Evolutionary conservation across 768 basidiomycete species (phyloP), one percentile per base, ranked within the genome.

Genomic region (Tephrocybe sp.): DNA sequence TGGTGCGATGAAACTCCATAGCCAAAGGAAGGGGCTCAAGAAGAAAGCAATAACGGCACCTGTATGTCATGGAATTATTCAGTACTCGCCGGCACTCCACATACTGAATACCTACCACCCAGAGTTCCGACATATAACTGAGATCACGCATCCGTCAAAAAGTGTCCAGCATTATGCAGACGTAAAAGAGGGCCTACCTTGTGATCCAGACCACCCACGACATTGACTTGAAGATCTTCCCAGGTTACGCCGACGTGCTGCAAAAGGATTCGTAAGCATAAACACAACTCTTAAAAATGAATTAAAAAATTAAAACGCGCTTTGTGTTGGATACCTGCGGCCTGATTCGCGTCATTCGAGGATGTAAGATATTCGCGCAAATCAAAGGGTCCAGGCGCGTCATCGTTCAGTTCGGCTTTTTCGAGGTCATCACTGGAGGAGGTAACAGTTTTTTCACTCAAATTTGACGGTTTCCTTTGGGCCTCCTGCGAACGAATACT

Each of bases 211-310:
- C 78, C 79, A 18, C 85, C 87, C 3, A 74, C 51, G 26, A 82
- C 85, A 5, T 80, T 71, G 26, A 89, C 88, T 51, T 81, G 71
- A 0, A 90, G 69, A 57, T 84, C 74, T 45, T 86, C 78, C 88
- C 88, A 90, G 18, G 81, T 80, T 21, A 90, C 83, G 28, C 86
- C 86, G 6, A 90, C 85, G 53, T 86, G 83, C 75, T 79, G 28
- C 11, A 10, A 23, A 17, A 17, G 12, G 4, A 15, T n/a, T 48
- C 21, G 18, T 39, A 39, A 30, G 17, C 36, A 7, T 50, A 33
- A 45, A 25, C 28, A 17, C 2, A 45, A 15, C 50, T 18, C 15
- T 30, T 46, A 20, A 28, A 45, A 32, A 50, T 38, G 25, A 30
- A 30, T 30, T 30, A 5, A 30, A 36, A 38, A n/a, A n/a, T n/a